phyloP scores from a whole-genome alignment of 2,329 filamentous ascomycete species.

The Botrytis aclada region DNA sequence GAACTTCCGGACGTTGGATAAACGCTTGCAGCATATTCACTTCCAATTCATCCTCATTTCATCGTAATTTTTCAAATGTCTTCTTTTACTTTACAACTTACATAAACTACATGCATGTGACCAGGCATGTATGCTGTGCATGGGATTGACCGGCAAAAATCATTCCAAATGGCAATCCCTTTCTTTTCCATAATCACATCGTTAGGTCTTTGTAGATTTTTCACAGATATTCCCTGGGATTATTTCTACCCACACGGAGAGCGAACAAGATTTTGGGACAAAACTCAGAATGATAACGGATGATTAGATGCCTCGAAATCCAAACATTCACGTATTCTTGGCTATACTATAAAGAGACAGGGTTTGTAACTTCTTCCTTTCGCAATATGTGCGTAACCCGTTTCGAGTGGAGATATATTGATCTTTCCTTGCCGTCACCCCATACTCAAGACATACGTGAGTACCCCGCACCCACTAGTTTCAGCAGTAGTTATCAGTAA shows the following conservation, averaged over 20 bases:
- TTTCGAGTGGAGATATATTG: background rate
- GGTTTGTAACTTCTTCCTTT: background rate
- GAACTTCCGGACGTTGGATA: background rate
- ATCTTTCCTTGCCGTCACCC: background rate
- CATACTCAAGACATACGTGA: background rate
- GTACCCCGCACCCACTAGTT: background rate
- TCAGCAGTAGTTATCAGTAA: background rate
- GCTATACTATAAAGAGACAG: too few relatives aligned
- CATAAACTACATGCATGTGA: background rate
- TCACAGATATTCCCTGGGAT: background rate
- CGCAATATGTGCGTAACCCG: background rate
- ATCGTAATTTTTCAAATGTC: background rate
- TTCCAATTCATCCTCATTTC: background rate
- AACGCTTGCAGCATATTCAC: background rate
- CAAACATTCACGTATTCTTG: background rate
- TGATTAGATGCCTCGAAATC: background rate
- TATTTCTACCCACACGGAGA: background rate
- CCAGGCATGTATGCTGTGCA: background rate
- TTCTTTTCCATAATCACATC: background rate
- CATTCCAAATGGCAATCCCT: background rate
- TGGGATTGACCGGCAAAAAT: background rate
- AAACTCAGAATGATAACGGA: background rate
- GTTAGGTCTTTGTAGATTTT: background rate
- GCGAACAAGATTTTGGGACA: background rate
- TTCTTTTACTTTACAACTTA: background rate